These are phyloP conservation scores for Suillus occidentalis DNA, from an alignment of 768 basidiomycete species.

Conservation along the genomic window DNA sequence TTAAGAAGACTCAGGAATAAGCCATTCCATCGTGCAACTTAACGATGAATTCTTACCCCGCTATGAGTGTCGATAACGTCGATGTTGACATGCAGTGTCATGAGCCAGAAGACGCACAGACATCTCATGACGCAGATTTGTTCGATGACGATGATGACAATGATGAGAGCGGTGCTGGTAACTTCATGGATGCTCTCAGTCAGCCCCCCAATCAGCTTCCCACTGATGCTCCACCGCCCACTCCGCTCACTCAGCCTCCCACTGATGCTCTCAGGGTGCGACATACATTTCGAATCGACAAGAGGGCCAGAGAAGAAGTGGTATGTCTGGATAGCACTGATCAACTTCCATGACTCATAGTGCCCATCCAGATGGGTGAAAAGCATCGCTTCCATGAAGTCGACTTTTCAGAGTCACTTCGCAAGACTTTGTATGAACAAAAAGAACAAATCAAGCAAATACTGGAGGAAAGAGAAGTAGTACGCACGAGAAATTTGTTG, in stretches of 20 bases:
- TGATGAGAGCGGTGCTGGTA: background rate
- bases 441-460: no score
- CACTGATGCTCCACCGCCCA: no score
- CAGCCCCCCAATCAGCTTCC: no score
- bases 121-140: background rate
- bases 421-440: background rate
- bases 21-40: background rate
- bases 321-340: background rate
- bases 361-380: background rate
- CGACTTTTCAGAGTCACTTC: background rate
- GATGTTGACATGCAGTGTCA: background rate
- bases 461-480: no score
- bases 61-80: background rate
- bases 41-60: background rate
- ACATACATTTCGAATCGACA: background rate
- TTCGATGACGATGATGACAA: background rate
- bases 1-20: background rate
- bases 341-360: background rate
- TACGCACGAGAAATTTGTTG: background rate
- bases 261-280: no score
- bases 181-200: background rate
- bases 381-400: conserved; percentile 6
- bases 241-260: no score
- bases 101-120: conserved; percentile 4
- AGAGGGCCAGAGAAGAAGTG: background rate